These are phyloP conservation scores for Phytophthora constricta DNA, from an alignment of 352 stramenopile genomes.

Conservation along the genomic window DNA sequence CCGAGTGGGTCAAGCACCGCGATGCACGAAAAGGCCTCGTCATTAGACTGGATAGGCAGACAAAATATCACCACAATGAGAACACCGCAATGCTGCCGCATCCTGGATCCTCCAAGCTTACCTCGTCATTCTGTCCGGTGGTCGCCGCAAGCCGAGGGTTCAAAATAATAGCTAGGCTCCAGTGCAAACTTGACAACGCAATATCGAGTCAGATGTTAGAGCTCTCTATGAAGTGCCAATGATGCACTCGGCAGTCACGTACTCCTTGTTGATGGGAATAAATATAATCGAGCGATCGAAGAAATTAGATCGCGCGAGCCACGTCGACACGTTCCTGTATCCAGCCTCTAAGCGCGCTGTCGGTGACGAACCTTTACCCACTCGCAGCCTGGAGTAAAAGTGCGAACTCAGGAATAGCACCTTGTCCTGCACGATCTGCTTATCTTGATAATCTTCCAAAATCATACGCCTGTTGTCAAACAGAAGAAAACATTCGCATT, in stretches of 20 bases:
- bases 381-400: constrained; percentile 73
- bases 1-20: constrained; percentile 76
- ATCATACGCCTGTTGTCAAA: constrained; percentile 64
- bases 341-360: constrained; percentile 55
- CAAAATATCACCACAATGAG: background rate
- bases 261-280: constrained; percentile 90
- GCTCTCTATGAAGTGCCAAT: too few relatives aligned
- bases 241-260: constrained; percentile 15
- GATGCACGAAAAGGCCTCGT: constrained; percentile 60
- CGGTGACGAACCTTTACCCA: constrained; percentile 43
- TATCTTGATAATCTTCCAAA: constrained; percentile 50
- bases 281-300: constrained; percentile 83
- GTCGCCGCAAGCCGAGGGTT: constrained; percentile 61
- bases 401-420: constrained; percentile 83
- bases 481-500: background rate
- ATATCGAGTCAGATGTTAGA: constrained; percentile 1
- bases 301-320: constrained; percentile 67
- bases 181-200: constrained; percentile 70
- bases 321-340: constrained; percentile 83
- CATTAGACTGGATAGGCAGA: constrained; percentile 19
- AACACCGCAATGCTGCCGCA: background rate
- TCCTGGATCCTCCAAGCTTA: constrained; percentile 7
- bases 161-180: constrained; percentile 83
- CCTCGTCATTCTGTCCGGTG: constrained; percentile 36
- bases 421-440: constrained; percentile 62